Conservation (phyloP, 2,329 filamentous ascomycete genomes). For the Epichloe bromicola region DNA sequence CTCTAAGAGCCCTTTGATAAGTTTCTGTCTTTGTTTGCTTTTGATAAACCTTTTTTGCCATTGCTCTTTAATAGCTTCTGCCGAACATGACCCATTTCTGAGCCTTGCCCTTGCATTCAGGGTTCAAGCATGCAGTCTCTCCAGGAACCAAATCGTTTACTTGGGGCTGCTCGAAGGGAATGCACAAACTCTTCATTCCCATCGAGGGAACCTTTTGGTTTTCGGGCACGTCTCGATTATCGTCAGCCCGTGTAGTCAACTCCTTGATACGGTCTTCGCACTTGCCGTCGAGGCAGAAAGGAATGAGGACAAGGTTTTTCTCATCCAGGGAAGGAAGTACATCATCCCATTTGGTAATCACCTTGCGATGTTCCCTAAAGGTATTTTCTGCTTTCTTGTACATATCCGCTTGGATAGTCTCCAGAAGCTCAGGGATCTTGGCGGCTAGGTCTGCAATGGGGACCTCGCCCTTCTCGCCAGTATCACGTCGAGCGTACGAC, state of each 20-base stretch:
- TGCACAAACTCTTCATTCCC: slow-evolving; percentile 62
- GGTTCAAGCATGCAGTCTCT: slow-evolving; percentile 84
- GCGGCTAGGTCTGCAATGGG: slow-evolving; percentile 60
- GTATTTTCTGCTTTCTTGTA: slow-evolving; percentile 60
- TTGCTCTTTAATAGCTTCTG: slow-evolving; percentile 43
- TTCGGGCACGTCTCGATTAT: slow-evolving; percentile 39
- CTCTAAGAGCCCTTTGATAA: slow-evolving; percentile 4
- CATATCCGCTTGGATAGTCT: slow-evolving; percentile 81
- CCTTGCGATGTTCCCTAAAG: slow-evolving; percentile 69
- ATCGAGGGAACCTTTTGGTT: slow-evolving; percentile 42
- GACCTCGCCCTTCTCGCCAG: slow-evolving; percentile 69
- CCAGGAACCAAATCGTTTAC: slow-evolving; percentile 52
- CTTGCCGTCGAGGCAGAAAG: slow-evolving; percentile 67
- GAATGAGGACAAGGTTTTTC: slow-evolving; percentile 88
- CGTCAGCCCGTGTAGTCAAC: slow-evolving; percentile 64
- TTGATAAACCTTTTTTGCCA: not conserved
- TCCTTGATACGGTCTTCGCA: slow-evolving; percentile 96
- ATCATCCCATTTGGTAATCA: slow-evolving; percentile 77
- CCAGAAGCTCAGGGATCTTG: slow-evolving; percentile 67
- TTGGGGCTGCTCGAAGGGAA: slow-evolving; percentile 69
- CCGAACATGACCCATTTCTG: slow-evolving; percentile 92
- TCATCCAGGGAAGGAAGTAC: slow-evolving; percentile 81
- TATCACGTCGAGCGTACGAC: slow-evolving; percentile 77
- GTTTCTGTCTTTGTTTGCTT: not conserved
- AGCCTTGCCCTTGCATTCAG: slow-evolving; percentile 63